Evolutionary conservation across 805 yeast species (phyloP), one percentile per base, ranked within the genome.

Genomic region (Candida xiaguanensis): DNA sequence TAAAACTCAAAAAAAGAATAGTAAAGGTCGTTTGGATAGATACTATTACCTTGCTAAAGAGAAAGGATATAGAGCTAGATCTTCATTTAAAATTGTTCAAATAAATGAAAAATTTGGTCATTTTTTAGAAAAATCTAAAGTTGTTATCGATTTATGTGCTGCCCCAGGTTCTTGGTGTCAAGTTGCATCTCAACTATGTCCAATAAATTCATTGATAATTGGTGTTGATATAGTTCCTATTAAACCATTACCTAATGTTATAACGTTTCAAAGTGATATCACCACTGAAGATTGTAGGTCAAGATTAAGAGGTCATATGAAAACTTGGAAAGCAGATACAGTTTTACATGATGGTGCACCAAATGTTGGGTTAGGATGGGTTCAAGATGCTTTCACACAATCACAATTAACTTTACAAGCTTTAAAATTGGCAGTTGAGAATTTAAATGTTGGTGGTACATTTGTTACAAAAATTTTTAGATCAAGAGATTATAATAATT

Each of bases 291-390:
- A 91, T 65, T 93, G 99, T 72, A 77, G 97, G 51, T 87, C 96
- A 31, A 88, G 79, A 61, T 74, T 93, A 46, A 79, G 98, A 58
- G 97, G 97, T 20, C 89, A 91, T 58, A 82, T 93, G 83, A 93
- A 93, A 62, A 90, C 98, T 1, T 93, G 98, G 97, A 93, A 93
- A 55, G 99, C 98, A 1, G 98, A 93, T 58, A 87, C 95, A 0
- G 98, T 93, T 14, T 69, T 93, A 57, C 99, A 93, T 65, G 99
- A 93, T 75, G 99, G 99, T 82, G 99, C 99, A 20, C 99, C 99
- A 22, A 93, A 93, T 57, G 98, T 93, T 53, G 99, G 99, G 82
- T 75, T 93, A 56, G 95, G 96, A n/a, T 93, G 99, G 99, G 93
- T 86, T 15, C 99, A 93, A 64, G 99, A 93, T 78, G 99, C 99